Evolutionary conservation across 177 flowering plant species (phyloP).

Genomic region (Vitis hybrid): DNA sequence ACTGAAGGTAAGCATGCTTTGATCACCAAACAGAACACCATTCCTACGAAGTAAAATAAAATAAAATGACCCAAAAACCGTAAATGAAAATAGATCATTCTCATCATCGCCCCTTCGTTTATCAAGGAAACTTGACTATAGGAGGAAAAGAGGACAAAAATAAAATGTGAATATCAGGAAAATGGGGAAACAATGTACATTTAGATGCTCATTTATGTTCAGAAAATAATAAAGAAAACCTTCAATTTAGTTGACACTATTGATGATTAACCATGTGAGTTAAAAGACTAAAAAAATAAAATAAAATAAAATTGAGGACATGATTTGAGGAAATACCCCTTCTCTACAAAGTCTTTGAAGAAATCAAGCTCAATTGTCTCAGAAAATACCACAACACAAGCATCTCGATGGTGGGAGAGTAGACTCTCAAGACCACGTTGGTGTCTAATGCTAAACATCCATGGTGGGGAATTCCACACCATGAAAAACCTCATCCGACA

Average conservation of each 20-base stretch:
- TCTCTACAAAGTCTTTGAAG: conserved; percentile 73
- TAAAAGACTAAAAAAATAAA: not conserved
- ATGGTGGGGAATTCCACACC: conserved; percentile 96
- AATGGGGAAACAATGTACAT: too few relatives aligned
- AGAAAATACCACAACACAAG: conserved; percentile 86
- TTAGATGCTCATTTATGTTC: too few relatives aligned
- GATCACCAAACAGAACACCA: too few relatives aligned
- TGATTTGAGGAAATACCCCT: conserved; percentile 58
- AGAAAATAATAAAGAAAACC: too few relatives aligned
- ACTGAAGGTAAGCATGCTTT: too few relatives aligned
- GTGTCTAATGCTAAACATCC: conserved; percentile 82
- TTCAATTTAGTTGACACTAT: not conserved
- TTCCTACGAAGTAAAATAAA: too few relatives aligned
- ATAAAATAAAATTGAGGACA: not conserved
- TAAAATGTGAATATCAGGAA: too few relatives aligned
- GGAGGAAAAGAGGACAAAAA: too few relatives aligned
- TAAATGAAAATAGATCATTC: too few relatives aligned
- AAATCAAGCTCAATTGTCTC: conserved; percentile 94
- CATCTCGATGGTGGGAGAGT: conserved; percentile 71
- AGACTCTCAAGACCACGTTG: conserved; percentile 88
- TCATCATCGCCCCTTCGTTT: too few relatives aligned
- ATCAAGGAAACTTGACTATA: too few relatives aligned
- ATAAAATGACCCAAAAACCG: too few relatives aligned
- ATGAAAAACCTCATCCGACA: conserved; percentile 75
- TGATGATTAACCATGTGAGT: not conserved